Evolutionary conservation across 176 grass and related monocot genomes (phyloP).

Genomic region (Zea mays): Zm-B73-REFERENCE-NAM-5.0 NC_050099.1:81281501-81282000

Average conservation of each 20-base stretch:
- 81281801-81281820: constrained; percentile 7
- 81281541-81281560: constrained; percentile 67
- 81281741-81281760: constrained; percentile 62
- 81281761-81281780: constrained; percentile 59
- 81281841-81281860: constrained; percentile 11
- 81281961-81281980: not conserved
- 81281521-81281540: constrained; percentile 84
- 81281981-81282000: constrained; percentile 15
- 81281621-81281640: constrained; percentile 86
- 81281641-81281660: constrained; percentile 68
- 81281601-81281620: constrained; percentile 91
- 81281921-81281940: not conserved
- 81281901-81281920: not conserved
- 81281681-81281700: constrained; percentile 77
- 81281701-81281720: constrained; percentile 71
- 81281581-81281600: constrained; percentile 70
- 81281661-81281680: constrained; percentile 75
- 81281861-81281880: not conserved
- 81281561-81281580: constrained; percentile 83
- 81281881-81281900: not conserved
- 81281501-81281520: constrained; percentile 61
- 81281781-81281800: constrained; percentile 27
- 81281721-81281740: constrained; percentile 85
- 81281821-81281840: constrained; percentile 5
- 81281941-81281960: not conserved